phyloP scores from a whole-genome alignment of 371 early-diverging fungal genomes.

The Mucor ambiguus region DNA sequence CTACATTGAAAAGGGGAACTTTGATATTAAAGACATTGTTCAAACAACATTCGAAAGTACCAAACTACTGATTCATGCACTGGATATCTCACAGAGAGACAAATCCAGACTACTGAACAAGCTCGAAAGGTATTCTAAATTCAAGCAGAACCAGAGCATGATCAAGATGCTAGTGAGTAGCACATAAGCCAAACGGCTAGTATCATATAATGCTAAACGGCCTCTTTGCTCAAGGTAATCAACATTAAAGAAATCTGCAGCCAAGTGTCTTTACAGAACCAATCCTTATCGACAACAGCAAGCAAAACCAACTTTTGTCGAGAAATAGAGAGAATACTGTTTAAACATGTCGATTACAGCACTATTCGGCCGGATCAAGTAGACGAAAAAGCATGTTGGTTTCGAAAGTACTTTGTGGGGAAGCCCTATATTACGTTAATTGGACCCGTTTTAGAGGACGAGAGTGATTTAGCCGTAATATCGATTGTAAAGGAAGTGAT shows the following conservation, averaged over 20 bases:
- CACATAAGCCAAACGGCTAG: no score
- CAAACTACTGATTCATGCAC: conserved; percentile 10
- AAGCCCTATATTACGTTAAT: conserved; percentile 40
- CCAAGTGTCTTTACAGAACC: conserved; percentile 1
- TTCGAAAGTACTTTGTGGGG: conserved; percentile 39
- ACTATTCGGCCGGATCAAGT: conserved; percentile 32
- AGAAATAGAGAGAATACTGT: conserved; percentile 8
- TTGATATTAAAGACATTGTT: conserved; percentile 4
- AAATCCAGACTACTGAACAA: conserved; percentile 7
- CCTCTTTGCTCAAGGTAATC: neutral
- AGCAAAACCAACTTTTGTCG: conserved; percentile 1
- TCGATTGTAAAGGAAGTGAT: conserved; percentile 17
- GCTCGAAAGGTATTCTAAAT: conserved; percentile 7
- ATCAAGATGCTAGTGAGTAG: conserved; percentile 9
- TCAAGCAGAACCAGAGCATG: conserved; percentile 7
- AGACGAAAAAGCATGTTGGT: conserved; percentile 40
- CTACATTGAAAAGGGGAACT: conserved; percentile 9
- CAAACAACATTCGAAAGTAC: conserved; percentile 10
- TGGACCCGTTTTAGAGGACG: conserved; percentile 27
- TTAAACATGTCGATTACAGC: neutral
- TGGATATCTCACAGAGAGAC: conserved; percentile 12
- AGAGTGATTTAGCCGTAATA: conserved; percentile 10
- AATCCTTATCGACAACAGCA: neutral
- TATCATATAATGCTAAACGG: neutral
- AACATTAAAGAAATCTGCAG: conserved; percentile 11